Base-by-base conservation (phyloP, 2,329 filamentous ascomycete species). In the Colletotrichum salicis region DNA sequence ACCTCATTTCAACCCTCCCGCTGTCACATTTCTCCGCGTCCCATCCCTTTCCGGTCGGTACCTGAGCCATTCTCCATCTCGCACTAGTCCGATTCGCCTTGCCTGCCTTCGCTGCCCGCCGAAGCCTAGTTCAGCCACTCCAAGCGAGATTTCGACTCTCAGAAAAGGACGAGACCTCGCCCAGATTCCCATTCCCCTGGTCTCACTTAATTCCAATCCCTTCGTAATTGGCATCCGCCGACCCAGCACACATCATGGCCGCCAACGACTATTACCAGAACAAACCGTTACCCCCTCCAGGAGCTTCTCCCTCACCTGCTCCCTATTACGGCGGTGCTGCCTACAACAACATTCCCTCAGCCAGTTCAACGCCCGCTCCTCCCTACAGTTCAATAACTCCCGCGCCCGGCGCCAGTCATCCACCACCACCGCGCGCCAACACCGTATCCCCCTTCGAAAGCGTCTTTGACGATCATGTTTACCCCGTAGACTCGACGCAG, bases 381-480 rank as follows among this genome's bases (percentile, higher is more conserved):
- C 79, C 81, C 15, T 83, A 83, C 63, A 79, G 81, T 70, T 67
- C 75, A 33, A 67, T 71, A 71, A 48, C 70, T 31, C 61, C 61
- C 48, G 64, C 73, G 15, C 63, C 59, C 45, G 65, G 67, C 45
- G 67, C 68, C 67, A 66, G 37, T 11, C 64, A 77, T 58, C 80
- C 79, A 33, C 81, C 79, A 33, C 81, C 81, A 61, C 79, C 79
- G 41, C 78, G 80, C 69, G 80, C 80, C 31, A 80, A 78, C 58
- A 76, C 82, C 76, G 76, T 87, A 22, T 87, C 89, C 24, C 90
- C 91, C 11, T 92, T 92, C 78, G 88, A 90, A 66, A 88, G 87
- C 59, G 89, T 91, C 67, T 93, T 93, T 79, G 90, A 92, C 80
- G 91, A 93, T 79, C 85, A 91, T 81, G 86, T 87, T 69, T 92